phyloP scores from a whole-genome alignment of 768 basidiomycete species.

The Rhizopogon vinicolor region DNA sequence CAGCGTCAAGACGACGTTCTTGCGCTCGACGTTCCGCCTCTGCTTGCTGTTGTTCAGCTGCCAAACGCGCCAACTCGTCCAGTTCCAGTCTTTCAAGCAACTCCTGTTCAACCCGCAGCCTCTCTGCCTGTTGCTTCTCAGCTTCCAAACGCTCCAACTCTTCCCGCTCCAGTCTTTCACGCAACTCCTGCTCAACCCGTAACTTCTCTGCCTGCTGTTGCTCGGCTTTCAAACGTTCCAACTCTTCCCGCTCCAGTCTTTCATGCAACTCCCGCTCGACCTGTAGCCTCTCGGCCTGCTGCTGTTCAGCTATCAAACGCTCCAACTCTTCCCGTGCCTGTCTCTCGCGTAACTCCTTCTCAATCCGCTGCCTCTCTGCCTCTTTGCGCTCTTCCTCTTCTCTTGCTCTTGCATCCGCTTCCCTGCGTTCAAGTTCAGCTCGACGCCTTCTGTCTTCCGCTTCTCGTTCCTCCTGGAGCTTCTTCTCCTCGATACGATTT shows the following conservation, averaged over 20 bases:
- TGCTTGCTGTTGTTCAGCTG: background rate
- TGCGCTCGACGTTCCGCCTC: constrained; percentile 3
- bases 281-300: constrained; percentile 1
- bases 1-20: background rate
- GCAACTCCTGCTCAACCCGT: background rate
- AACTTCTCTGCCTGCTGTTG: background rate
- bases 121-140: constrained; percentile 2
- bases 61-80: background rate
- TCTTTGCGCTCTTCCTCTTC: constrained; percentile 27
- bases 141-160: constrained; percentile 5
- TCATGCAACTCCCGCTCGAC: constrained; percentile 21
- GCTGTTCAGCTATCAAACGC: constrained; percentile 8
- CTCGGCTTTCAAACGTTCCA: constrained; percentile 1
- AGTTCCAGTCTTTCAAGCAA: too few relatives aligned
- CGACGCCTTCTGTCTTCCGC: constrained; percentile 16
- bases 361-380: constrained; percentile 23
- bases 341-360: constrained; percentile 24
- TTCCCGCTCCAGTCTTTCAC: background rate
- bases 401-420: constrained; percentile 32
- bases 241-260: constrained; percentile 12
- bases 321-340: constrained; percentile 25
- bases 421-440: constrained; percentile 20
- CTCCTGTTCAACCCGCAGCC: background rate
- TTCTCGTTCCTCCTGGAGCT: constrained; percentile 24
- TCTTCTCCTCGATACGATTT: constrained; percentile 35